A percentile compares a stretch with the other conserved stretches of the same genome.
Evolutionary conservation across 129 eudicot genomes (phyloP).

Genomic region (Ambrosia trifida): DNA sequence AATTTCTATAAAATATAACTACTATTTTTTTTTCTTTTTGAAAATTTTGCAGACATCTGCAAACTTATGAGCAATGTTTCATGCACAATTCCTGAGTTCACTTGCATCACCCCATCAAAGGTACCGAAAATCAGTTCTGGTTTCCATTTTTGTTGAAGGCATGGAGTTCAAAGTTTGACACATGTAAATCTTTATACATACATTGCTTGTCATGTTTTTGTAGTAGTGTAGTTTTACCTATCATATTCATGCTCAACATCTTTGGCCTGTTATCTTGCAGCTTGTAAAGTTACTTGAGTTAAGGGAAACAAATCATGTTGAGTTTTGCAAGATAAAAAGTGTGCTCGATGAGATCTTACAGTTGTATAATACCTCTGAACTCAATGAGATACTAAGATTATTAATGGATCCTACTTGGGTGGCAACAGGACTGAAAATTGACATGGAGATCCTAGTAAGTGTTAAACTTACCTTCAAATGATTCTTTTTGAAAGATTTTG

Average conservation of each 20-base stretch:
- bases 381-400: conserved; percentile 57
- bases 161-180: conserved; percentile 6
- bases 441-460: conserved; percentile 72
- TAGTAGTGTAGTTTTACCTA: not conserved
- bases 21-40: not conserved
- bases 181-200: not conserved
- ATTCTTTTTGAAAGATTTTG: conserved; percentile 18
- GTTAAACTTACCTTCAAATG: not conserved
- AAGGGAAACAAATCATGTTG: conserved; percentile 95
- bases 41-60: conserved; percentile 64
- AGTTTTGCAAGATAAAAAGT: conserved; percentile 88
- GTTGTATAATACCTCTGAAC: conserved; percentile 60
- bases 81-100: conserved; percentile 93
- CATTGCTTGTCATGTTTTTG: conserved; percentile 19
- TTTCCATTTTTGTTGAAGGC: conserved; percentile 7
- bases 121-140: conserved; percentile 33
- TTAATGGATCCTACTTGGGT: conserved; percentile 90
- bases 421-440: conserved; percentile 82
- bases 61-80: conserved; percentile 72
- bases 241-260: not conserved
- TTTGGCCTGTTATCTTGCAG: conserved; percentile 43
- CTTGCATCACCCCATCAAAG: conserved; percentile 90
- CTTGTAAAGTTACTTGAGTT: conserved; percentile 96
- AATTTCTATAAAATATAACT: conserved; percentile 1
- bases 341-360: conserved; percentile 75